A percentile compares a stretch with the other conserved stretches of the same genome.
These are phyloP conservation scores for Cladobotryum mycophilum DNA, from an alignment of 2,329 filamentous ascomycete genomes.

Conservation along the genomic window DNA sequence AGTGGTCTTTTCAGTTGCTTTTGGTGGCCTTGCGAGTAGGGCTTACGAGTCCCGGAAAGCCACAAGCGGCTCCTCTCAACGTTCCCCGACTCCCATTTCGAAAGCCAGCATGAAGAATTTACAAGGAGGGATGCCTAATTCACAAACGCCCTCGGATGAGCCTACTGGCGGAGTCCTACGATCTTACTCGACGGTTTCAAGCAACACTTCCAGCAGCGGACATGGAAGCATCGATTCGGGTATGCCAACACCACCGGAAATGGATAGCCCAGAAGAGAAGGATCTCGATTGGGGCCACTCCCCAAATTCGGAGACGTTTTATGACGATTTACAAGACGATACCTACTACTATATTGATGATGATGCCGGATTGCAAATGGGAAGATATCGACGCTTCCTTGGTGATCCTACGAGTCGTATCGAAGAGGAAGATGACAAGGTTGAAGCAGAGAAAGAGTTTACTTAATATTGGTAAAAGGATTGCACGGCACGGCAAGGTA, in stretches of 20 bases:
- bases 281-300: constrained; percentile 20
- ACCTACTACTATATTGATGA: constrained; percentile 26
- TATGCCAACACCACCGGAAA: constrained; percentile 32
- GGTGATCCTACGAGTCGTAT: constrained; percentile 30
- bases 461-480: background rate
- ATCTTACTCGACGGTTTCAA: constrained; percentile 26
- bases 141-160: constrained; percentile 4
- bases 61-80: constrained; percentile 12
- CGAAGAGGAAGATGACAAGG: constrained; percentile 30
- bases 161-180: background rate
- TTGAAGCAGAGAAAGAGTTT: constrained; percentile 14
- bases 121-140: constrained; percentile 10
- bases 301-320: constrained; percentile 12
- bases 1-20: constrained; percentile 24
- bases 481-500: background rate
- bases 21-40: constrained; percentile 31
- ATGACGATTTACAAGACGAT: constrained; percentile 21
- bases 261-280: constrained; percentile 22
- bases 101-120: constrained; percentile 4
- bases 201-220: constrained; percentile 31
- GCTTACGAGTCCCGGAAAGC: constrained; percentile 24
- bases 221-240: constrained; percentile 24
- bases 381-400: constrained; percentile 28
- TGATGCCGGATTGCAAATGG: constrained; percentile 31
- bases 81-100: constrained; percentile 8